Percentiles rank a stretch among this genome's conserved stretches.
Conservation (phyloP, 768 basidiomycete species). For the Clitopilus passeckerianus region DNA sequence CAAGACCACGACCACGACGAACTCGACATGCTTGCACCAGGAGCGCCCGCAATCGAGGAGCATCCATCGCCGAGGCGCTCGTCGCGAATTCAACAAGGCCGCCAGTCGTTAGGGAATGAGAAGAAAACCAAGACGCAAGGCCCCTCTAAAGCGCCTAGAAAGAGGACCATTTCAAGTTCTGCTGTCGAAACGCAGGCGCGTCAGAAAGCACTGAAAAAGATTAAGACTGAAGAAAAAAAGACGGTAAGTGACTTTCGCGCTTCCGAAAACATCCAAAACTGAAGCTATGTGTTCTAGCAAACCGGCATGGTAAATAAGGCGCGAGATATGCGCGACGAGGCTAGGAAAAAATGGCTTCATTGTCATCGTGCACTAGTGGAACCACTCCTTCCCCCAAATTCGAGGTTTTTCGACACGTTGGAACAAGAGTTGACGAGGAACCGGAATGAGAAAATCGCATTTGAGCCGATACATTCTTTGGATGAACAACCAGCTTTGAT, state of each 20-base stretch:
- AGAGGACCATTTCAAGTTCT: slow-evolving; percentile 12
- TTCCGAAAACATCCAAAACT: not conserved
- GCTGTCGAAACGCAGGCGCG: slow-evolving; percentile 3
- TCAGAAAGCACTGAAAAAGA: slow-evolving; percentile 22
- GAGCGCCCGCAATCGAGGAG: not conserved
- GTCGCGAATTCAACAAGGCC: not conserved
- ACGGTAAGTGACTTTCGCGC: slow-evolving; percentile 21
- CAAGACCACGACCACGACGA: not conserved
- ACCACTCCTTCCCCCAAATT: slow-evolving; percentile 38
- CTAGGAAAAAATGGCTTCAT: slow-evolving; percentile 41
- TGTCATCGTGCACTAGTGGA: slow-evolving; percentile 38
- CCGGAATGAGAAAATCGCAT: slow-evolving; percentile 11
- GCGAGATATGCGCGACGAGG: slow-evolving; percentile 31
- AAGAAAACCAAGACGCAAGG: not conserved
- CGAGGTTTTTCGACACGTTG: slow-evolving; percentile 31
- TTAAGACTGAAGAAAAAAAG: slow-evolving; percentile 31
- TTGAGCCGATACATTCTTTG: slow-evolving; percentile 31
- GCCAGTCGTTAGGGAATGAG: not conserved
- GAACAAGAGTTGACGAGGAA: slow-evolving; percentile 18
- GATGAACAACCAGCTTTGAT: slow-evolving; percentile 47
- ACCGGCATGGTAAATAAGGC: slow-evolving; percentile 33
- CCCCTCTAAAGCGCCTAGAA: slow-evolving; percentile 4
- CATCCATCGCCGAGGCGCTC: not conserved
- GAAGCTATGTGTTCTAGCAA: slow-evolving; percentile 20
- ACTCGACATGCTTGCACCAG: not conserved